Evolutionary conservation across 192 early-diverging fungal species (phyloP).

Genomic region (Kappamyces sp.): DNA sequence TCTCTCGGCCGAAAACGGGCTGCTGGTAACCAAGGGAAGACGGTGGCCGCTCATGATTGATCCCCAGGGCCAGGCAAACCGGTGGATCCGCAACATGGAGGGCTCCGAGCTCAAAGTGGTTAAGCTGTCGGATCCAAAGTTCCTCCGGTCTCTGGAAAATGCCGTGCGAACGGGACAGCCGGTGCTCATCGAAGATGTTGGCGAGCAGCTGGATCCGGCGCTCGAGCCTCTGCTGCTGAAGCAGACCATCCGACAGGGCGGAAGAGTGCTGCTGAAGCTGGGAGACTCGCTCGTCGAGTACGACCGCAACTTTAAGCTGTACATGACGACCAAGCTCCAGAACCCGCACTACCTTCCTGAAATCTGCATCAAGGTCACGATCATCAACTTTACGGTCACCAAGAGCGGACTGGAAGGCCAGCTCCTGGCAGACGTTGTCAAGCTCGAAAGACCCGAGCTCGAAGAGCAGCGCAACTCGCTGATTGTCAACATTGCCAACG

Average conservation of each 20-base stretch:
- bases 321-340: slow-evolving; percentile 55
- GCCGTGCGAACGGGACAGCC: slow-evolving; percentile 55
- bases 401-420: slow-evolving; percentile 53
- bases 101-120: slow-evolving; percentile 47
- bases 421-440: slow-evolving; percentile 54
- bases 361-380: slow-evolving; percentile 59
- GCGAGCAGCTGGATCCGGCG: slow-evolving; percentile 56
- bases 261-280: slow-evolving; percentile 55
- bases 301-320: slow-evolving; percentile 59
- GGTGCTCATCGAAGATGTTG: slow-evolving; percentile 56
- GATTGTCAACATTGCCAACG: slow-evolving; percentile 53
- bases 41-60: slow-evolving; percentile 61
- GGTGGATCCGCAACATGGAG: slow-evolving; percentile 54
- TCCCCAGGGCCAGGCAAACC: slow-evolving; percentile 56
- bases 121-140: slow-evolving; percentile 53
- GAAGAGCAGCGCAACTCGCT: slow-evolving; percentile 56
- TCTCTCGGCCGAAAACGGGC: slow-evolving; percentile 55
- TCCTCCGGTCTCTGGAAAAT: slow-evolving; percentile 54
- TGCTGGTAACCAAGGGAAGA: slow-evolving; percentile 47
- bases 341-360: slow-evolving; percentile 62
- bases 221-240: slow-evolving; percentile 55
- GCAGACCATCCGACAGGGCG: slow-evolving; percentile 54
- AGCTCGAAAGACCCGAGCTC: slow-evolving; percentile 52
- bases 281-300: slow-evolving; percentile 60
- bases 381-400: slow-evolving; percentile 65